Base-by-base conservation (phyloP, 2,329 filamentous ascomycete genomes). In the Claviceps paspali region DNA sequence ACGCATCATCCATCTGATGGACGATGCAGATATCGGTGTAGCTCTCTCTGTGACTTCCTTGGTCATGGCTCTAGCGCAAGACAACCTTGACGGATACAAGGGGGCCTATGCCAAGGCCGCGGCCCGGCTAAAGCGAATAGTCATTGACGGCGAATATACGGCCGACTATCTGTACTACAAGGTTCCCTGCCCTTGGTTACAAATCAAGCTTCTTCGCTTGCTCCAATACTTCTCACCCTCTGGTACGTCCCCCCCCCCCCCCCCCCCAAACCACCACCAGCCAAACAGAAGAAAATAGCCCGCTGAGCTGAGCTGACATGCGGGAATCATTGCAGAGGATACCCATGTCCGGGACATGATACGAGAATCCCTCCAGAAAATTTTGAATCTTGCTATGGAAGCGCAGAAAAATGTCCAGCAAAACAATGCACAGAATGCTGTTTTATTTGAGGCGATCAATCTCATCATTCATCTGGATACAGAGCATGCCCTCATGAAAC, bases 331-430 rank as follows among this genome's bases (percentile, higher is more conserved):
- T 37, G 38, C 48, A 87, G 88, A 96, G 52, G 91, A 98, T 54
- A 86, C 81, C 23, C 84, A 95, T 55, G 77, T 94, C 29, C 82
- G 88, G 39, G 80, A 85, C 31, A 79, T 98, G 62, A 91, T 98
- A 45, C 80, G 91, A 33, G 82, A 94, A 53, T 88, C 87, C 1
- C 62, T 98, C 33, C 83, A 92, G 55, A 85, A 81, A 56, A 93
- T 96, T 32, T 69, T 98, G 55, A 85, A 95, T 50, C 68, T 84
- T 27, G 88, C 91, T 2, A 79, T 93, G 67, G 88, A 96, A 53
- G 79, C 84, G 53, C 91, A 85, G 37, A 98, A 96, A 63, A 98
- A 98, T 50, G 91, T 98, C 12, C 91, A 98, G 60, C 91, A 98
- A 55, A 98, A 98, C 59, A 98, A 98, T 54, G 91, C 91, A 0